phyloP scores from a whole-genome alignment of 1,284 basidiomycete genomes.

The Sporisorium iseilematis-ciliati region DNA sequence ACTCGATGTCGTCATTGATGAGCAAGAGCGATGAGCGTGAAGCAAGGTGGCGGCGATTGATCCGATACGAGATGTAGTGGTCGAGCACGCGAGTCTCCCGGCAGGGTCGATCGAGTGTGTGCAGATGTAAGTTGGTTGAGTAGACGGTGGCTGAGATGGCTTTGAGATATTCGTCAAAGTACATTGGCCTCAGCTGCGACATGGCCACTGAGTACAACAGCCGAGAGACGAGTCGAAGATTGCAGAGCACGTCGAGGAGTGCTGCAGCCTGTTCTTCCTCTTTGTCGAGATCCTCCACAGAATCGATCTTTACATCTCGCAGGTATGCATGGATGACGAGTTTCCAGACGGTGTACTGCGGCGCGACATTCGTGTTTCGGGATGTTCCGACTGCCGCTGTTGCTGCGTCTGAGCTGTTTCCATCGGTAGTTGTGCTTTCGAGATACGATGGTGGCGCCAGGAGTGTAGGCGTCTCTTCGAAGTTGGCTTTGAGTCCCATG shows the following conservation, averaged over 20 bases:
- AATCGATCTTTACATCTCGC: not conserved
- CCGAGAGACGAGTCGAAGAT: constrained; percentile 35
- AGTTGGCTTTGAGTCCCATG: constrained; percentile 42
- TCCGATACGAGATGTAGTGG: constrained; percentile 44
- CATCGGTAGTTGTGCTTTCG: constrained; percentile 23
- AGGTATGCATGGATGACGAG: constrained; percentile 19
- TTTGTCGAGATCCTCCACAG: constrained; percentile 13
- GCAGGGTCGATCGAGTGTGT: constrained; percentile 17
- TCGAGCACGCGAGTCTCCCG: constrained; percentile 45
- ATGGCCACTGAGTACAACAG: constrained; percentile 39
- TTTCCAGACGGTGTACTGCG: constrained; percentile 31
- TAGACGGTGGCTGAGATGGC: constrained; percentile 31
- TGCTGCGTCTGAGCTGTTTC: not conserved
- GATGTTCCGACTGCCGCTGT: not conserved
- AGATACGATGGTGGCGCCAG: constrained; percentile 38
- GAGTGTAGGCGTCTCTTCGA: constrained; percentile 36
- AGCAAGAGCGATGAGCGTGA: constrained; percentile 33
- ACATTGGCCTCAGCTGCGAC: constrained; percentile 27
- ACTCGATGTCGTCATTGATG: constrained; percentile 44
- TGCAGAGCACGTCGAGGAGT: constrained; percentile 25
- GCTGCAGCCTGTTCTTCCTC: constrained; percentile 32
- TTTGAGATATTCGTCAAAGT: constrained; percentile 33
- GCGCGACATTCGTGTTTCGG: constrained; percentile 17
- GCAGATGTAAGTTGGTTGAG: constrained; percentile 22
- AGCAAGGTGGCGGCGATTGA: constrained; percentile 27